A percentile compares a stretch with the other conserved stretches of the same genome.
phyloP scores from a whole-genome alignment of 176 grass and related monocot species.

The Elaeis guineensis region DNA sequence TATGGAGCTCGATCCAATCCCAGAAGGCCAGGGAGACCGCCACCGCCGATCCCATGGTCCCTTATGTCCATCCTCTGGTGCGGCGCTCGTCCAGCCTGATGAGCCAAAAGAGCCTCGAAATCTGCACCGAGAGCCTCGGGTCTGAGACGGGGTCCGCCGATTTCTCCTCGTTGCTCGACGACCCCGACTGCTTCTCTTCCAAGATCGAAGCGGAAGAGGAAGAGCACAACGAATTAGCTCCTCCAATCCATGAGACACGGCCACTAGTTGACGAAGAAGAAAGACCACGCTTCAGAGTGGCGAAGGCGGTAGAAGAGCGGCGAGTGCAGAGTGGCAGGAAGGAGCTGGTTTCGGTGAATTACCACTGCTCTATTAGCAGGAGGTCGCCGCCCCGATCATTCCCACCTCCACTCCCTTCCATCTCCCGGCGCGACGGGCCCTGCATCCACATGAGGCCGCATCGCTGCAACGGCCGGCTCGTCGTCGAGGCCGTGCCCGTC shows the following conservation, averaged over 20 bases:
- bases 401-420: slow-evolving; percentile 75
- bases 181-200: slow-evolving; percentile 29
- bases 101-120: slow-evolving; percentile 82
- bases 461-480: slow-evolving; percentile 64
- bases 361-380: slow-evolving; percentile 43
- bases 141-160: slow-evolving; percentile 72
- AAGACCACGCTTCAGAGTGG: too few relatives aligned
- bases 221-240: too few relatives aligned
- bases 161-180: slow-evolving; percentile 15
- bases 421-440: slow-evolving; percentile 65
- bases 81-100: slow-evolving; percentile 60
- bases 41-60: slow-evolving; percentile 15
- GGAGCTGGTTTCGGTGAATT: slow-evolving; percentile 57
- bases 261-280: too few relatives aligned
- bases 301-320: too few relatives aligned
- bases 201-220: too few relatives aligned
- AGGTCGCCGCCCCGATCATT: slow-evolving; percentile 27
- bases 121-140: slow-evolving; percentile 98
- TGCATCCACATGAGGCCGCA: slow-evolving; percentile 65
- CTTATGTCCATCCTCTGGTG: slow-evolving; percentile 52
- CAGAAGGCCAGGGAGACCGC: background rate
- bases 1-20: slow-evolving; percentile 68
- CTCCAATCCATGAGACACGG: too few relatives aligned
- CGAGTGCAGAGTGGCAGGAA: background rate
- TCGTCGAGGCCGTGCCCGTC: slow-evolving; percentile 60